Evolutionary conservation across 176 grass and related monocot species (phyloP).

Genomic region (Cenchrus fungigraminus): DNA sequence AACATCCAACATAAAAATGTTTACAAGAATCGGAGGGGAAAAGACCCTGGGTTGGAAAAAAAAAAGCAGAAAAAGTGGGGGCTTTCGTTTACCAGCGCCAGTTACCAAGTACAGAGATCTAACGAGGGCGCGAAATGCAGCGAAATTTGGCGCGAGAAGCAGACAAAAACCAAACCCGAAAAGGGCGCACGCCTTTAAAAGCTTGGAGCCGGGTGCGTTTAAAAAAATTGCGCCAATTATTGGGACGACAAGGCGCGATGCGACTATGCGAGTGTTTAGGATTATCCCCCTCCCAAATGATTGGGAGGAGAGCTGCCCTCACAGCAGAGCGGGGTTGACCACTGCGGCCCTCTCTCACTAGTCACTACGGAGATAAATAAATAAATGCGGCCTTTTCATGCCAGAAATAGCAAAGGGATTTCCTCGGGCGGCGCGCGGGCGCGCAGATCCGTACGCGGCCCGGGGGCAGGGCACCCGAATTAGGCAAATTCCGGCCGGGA

Average conservation of each 20-base stretch:
- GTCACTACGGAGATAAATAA: constrained; percentile 41
- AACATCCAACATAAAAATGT: constrained; percentile 21
- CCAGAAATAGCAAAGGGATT: constrained; percentile 34
- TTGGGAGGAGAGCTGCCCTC: constrained; percentile 41
- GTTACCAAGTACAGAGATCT: constrained; percentile 58
- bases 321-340: constrained; percentile 50
- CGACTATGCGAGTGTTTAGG: constrained; percentile 35
- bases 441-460: constrained; percentile 57
- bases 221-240: constrained; percentile 64
- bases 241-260: constrained; percentile 25
- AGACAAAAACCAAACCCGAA: constrained; percentile 52
- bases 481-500: constrained; percentile 32
- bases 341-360: background rate
- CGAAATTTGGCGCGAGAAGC: constrained; percentile 63
- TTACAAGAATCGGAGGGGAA: constrained; percentile 5
- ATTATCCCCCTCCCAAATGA: constrained; percentile 59
- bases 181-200: constrained; percentile 63
- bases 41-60: constrained; percentile 19
- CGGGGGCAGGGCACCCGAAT: background rate
- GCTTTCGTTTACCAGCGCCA: constrained; percentile 51
- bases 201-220: constrained; percentile 8
- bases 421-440: constrained; percentile 52
- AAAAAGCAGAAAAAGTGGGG: constrained; percentile 46
- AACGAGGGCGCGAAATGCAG: constrained; percentile 39
- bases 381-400: constrained; percentile 43